A percentile compares a stretch with the other conserved stretches of the same genome.
Evolutionary conservation across 2,329 filamentous ascomycete genomes (phyloP).

Genomic region (Fusarium coffeatum): DNA sequence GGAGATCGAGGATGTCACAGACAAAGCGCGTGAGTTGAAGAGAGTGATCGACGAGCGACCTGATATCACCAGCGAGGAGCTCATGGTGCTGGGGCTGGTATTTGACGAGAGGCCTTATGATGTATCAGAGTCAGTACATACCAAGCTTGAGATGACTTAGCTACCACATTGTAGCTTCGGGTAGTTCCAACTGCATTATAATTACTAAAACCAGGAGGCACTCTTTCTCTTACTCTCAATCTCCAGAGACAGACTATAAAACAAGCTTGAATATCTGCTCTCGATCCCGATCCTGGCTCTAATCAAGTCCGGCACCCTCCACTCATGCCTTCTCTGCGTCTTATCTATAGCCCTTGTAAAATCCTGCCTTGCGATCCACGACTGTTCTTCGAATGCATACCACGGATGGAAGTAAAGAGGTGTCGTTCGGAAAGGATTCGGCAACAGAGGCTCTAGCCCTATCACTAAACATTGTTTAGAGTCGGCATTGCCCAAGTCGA

Average conservation of each 20-base stretch:
- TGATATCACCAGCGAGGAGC: conserved; percentile 49
- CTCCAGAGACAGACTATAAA: conserved; percentile 39
- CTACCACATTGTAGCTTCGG: neutral
- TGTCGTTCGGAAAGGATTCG: conserved; percentile 46
- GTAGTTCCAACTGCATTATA: neutral
- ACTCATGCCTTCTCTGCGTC: conserved; percentile 24
- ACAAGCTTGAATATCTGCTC: conserved; percentile 44
- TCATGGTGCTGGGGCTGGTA: conserved; percentile 55
- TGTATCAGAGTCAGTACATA: conserved; percentile 53
- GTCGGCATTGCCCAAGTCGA: conserved; percentile 29
- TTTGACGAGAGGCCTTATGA: conserved; percentile 58
- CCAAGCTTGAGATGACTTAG: conserved; percentile 49
- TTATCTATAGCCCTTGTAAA: conserved; percentile 38
- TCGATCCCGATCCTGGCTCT: conserved; percentile 39
- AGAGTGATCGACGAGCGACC: conserved; percentile 56
- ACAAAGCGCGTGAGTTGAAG: conserved; percentile 61
- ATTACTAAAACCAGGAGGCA: conserved; percentile 34
- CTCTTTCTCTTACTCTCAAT: conserved; percentile 13
- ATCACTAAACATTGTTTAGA: conserved; percentile 38
- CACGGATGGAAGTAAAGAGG: conserved; percentile 46
- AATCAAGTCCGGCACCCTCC: conserved; percentile 16
- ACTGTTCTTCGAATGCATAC: conserved; percentile 46
- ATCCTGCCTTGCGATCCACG: conserved; percentile 23
- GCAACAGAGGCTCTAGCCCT: conserved; percentile 43
- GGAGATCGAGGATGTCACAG: conserved; percentile 69